Conservation (phyloP, 2,329 filamentous ascomycete genomes). For the Exserohilum turcica region DNA sequence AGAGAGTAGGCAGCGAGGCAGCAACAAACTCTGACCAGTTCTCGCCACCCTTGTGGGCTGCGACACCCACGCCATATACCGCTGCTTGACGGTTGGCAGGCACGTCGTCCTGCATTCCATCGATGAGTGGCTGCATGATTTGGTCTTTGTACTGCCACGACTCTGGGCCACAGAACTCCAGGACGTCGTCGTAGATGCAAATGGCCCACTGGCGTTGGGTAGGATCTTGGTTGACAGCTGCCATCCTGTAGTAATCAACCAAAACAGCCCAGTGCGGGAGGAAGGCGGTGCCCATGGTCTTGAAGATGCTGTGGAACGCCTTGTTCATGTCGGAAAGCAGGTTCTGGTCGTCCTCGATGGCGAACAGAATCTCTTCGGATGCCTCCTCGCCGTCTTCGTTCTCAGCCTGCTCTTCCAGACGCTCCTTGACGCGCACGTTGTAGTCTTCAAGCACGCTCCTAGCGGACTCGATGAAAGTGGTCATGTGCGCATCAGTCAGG, state of each 20-base stretch:
- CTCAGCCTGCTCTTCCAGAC: constrained; percentile 82
- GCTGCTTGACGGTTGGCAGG: constrained; percentile 94
- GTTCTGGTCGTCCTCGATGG: constrained; percentile 96
- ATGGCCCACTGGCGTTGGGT: constrained; percentile 98
- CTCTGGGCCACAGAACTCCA: constrained; percentile 92
- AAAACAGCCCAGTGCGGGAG: constrained; percentile 86
- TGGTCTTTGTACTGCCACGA: constrained; percentile 85
- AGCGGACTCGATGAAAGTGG: constrained; percentile 83
- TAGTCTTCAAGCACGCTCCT: constrained; percentile 90
- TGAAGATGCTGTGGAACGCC: constrained; percentile 98
- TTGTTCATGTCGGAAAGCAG: constrained; percentile 99
- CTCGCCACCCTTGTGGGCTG: constrained; percentile 86
- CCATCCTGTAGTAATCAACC: constrained; percentile 81
- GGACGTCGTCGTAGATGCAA: constrained; percentile 96
- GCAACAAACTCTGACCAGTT: constrained; percentile 88
- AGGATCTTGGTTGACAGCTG: constrained; percentile 79
- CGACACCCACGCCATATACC: constrained; percentile 93
- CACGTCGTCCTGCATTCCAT: constrained; percentile 82
- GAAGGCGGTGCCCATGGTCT: constrained; percentile 87
- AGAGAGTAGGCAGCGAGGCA: constrained; percentile 77
- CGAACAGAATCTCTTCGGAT: constrained; percentile 82
- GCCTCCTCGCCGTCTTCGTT: constrained; percentile 90
- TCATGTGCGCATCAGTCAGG: constrained; percentile 78
- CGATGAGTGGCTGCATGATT: constrained; percentile 84
- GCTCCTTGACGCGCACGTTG: constrained; percentile 80